phyloP scores from a whole-genome alignment of 2,329 filamentous ascomycete species.

The Cryphonectria japonica region DNA sequence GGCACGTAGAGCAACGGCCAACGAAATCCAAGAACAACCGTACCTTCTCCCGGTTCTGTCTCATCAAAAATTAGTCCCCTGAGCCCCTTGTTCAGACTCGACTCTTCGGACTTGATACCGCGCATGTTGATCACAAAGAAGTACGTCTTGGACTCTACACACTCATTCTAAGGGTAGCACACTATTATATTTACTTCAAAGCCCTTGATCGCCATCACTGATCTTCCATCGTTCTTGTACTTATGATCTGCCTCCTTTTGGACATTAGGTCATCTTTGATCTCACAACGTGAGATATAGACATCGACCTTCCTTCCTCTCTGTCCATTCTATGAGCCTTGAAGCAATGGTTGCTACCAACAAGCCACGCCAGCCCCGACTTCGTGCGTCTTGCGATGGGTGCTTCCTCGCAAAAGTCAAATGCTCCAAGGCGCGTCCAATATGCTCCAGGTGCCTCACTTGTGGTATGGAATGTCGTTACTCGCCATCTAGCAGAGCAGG shows the following conservation, averaged over 20 bases:
- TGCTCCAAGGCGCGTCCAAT: conserved; percentile 58
- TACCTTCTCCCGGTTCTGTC: neutral
- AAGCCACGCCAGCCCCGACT: conserved; percentile 48
- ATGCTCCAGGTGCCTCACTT: conserved; percentile 55
- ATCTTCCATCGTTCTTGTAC: neutral
- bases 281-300: too few relatives aligned
- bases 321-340: neutral
- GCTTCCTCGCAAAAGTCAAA: conserved; percentile 60
- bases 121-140: neutral
- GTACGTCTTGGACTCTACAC: neutral
- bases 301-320: neutral
- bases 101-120: neutral
- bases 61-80: neutral
- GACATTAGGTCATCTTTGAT: neutral
- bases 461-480: conserved; percentile 55
- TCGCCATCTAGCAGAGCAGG: conserved; percentile 56
- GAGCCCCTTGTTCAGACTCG: neutral
- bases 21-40: neutral
- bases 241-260: neutral
- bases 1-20: conserved; percentile 22
- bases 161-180: conserved; percentile 1
- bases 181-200: neutral
- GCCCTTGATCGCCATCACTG: neutral
- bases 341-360: conserved; percentile 33
- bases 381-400: conserved; percentile 57